These are phyloP conservation scores for Coniochaeta sp. DNA, from an alignment of 2,329 filamentous ascomycete genomes.

Conservation along the genomic window DNA sequence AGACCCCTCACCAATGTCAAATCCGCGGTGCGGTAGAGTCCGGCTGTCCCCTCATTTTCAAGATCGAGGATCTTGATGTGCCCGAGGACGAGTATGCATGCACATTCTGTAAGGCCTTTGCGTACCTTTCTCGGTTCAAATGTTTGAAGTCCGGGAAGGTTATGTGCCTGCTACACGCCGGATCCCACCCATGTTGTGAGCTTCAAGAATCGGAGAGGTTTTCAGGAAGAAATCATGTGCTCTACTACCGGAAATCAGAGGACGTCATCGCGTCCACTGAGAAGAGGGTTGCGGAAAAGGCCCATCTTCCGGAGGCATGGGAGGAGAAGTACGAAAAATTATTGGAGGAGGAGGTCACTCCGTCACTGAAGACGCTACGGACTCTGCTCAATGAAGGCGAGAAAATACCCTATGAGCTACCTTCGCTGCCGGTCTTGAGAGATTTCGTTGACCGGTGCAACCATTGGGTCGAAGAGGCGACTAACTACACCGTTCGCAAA, in stretches of 20 bases:
- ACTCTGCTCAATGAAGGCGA: constrained; percentile 86
- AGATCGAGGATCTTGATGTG: constrained; percentile 65
- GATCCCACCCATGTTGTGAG: constrained; percentile 73
- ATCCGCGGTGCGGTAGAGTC: constrained; percentile 39
- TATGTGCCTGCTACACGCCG: constrained; percentile 76
- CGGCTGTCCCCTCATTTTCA: constrained; percentile 52
- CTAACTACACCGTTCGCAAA: constrained; percentile 92
- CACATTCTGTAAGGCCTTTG: constrained; percentile 83
- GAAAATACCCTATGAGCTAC: constrained; percentile 85
- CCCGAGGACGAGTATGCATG: constrained; percentile 92
- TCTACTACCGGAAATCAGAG: constrained; percentile 71
- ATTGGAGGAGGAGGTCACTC: constrained; percentile 75
- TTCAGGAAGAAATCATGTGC: constrained; percentile 59
- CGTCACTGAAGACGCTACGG: constrained; percentile 79
- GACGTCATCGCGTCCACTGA: constrained; percentile 59
- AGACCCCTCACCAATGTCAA: constrained; percentile 46
- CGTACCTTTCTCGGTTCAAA: constrained; percentile 83
- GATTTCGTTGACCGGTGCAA: constrained; percentile 94
- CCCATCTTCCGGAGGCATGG: constrained; percentile 79
- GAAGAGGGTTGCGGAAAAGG: constrained; percentile 78
- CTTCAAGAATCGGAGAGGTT: constrained; percentile 59
- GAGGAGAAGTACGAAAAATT: constrained; percentile 80
- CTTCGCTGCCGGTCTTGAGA: constrained; percentile 72
- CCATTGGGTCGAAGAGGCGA: constrained; percentile 96
- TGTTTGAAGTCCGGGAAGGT: constrained; percentile 77